phyloP scores from a whole-genome alignment of 176 grass and related monocot species.

The Secale cereale region DNA sequence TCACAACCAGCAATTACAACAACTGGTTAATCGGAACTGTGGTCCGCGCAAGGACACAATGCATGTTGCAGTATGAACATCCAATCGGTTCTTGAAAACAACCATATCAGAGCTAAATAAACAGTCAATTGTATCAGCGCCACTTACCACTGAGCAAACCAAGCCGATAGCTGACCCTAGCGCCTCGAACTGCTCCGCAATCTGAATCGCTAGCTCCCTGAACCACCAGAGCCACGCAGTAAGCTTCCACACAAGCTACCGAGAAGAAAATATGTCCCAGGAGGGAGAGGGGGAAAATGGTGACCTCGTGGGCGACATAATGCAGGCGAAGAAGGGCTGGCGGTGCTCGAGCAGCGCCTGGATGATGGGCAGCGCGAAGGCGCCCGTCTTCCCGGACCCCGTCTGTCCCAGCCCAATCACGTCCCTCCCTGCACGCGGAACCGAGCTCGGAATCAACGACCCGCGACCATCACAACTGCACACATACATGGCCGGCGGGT shows the following conservation, averaged over 20 bases:
- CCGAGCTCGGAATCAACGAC: background rate
- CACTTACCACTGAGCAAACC: conserved; percentile 73
- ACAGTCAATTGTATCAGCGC: background rate
- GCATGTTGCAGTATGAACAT: background rate
- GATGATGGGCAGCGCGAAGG: conserved; percentile 81
- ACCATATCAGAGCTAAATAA: background rate
- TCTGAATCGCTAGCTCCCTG: conserved; percentile 97
- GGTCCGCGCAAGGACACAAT: background rate
- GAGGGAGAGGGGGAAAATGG: background rate
- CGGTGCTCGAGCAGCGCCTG: conserved; percentile 59
- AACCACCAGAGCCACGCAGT: background rate
- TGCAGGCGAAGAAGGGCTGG: conserved; percentile 76
- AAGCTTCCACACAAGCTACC: background rate
- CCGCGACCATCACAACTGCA: background rate
- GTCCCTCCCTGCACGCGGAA: conserved; percentile 56
- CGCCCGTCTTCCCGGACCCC: conserved; percentile 90
- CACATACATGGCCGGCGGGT: background rate
- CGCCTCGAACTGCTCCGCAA: conserved; percentile 85
- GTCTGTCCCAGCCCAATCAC: conserved; percentile 84
- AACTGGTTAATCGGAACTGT: background rate
- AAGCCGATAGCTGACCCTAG: conserved; percentile 68
- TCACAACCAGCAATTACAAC: background rate
- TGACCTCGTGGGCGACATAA: conserved; percentile 68
- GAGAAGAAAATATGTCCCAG: background rate
- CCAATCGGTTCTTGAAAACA: background rate